phyloP scores from a whole-genome alignment of 768 basidiomycete species.

The Kwoniella bestiolae region DNA sequence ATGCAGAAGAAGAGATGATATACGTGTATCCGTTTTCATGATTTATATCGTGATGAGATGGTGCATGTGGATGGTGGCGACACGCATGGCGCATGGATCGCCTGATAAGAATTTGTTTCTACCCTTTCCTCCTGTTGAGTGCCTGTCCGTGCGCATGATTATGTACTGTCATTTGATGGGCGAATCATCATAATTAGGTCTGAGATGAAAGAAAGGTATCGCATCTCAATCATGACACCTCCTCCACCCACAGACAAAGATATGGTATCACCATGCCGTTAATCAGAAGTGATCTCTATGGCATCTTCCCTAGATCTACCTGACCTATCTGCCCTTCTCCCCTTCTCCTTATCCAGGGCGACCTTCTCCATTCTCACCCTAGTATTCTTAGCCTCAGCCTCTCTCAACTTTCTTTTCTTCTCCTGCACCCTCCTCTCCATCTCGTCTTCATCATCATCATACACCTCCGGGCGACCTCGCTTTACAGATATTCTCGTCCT shows the following conservation, averaged over 20 bases:
- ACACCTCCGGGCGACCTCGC: background rate
- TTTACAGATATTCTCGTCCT: too few relatives aligned
- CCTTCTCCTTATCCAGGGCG: background rate
- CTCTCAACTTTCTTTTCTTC: background rate
- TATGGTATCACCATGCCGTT: background rate
- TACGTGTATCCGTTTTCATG: too few relatives aligned
- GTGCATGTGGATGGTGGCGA: too few relatives aligned
- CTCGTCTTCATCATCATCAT: conserved; percentile 4
- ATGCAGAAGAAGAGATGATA: too few relatives aligned
- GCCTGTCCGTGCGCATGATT: background rate
- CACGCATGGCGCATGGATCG: background rate
- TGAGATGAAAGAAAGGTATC: conserved; percentile 1
- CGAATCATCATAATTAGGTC: too few relatives aligned
- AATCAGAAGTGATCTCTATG: conserved; percentile 17
- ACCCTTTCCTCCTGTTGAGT: background rate
- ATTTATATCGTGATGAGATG: too few relatives aligned
- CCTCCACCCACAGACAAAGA: background rate
- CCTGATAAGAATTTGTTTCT: too few relatives aligned
- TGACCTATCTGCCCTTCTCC: background rate
- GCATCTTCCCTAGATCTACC: conserved; percentile 10
- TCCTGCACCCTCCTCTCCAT: background rate
- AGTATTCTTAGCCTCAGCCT: too few relatives aligned
- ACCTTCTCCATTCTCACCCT: too few relatives aligned
- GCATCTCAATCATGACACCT: background rate
- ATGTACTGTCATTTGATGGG: too few relatives aligned